Evolutionary conservation across 306 rosid genomes (phyloP), one percentile per base, ranked within the genome.

Genomic region (Castanea crenata): DNA sequence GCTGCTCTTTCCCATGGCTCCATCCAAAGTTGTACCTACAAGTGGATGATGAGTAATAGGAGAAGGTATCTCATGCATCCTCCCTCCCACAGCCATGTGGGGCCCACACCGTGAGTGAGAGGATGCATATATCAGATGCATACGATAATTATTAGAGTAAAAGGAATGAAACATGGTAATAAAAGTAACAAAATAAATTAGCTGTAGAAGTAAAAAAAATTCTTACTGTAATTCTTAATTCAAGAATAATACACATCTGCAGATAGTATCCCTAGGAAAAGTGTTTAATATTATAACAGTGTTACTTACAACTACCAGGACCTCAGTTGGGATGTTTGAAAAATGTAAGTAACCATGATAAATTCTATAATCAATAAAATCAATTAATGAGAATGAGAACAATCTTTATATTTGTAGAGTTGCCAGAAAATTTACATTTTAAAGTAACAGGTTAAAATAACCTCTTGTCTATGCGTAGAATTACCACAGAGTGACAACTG

Each of bases 1-100:
- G 92, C 84, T 84, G 92, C 88, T 95, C 99, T 83, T 95, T 92
- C 81, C 98, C 99, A 82, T 95, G 99, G 84, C 98, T 95, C 99
- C 99, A 95, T 74, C 99, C 99, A 86, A 91, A 89, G 84, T 93
- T 92, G 87, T 95, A 95, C 90, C 99, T 92, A 74, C 58, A 73
- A 78, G 78, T 81, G 74, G 69, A 80, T 14, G 81, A 71, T 32
- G 70, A 59, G 63, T 41, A 82, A 80, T 71, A 77, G 67, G 55
- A 78, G 55, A 44, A 46, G 19, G 12, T 41, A 41, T 41, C 12
- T 41, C 46, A 41, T 41, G 12, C 46, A 41, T 41, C 46, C 46
- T 41, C 12, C 46, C 46, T 8, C 46, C 0, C 46, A 41, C 11
- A 41, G 46, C 11, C 46, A 41, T 8, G 46, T 8, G 46, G 12